phyloP scores from a whole-genome alignment of 169 alveolate species.

The Plasmodium billcollinsi region DNA sequence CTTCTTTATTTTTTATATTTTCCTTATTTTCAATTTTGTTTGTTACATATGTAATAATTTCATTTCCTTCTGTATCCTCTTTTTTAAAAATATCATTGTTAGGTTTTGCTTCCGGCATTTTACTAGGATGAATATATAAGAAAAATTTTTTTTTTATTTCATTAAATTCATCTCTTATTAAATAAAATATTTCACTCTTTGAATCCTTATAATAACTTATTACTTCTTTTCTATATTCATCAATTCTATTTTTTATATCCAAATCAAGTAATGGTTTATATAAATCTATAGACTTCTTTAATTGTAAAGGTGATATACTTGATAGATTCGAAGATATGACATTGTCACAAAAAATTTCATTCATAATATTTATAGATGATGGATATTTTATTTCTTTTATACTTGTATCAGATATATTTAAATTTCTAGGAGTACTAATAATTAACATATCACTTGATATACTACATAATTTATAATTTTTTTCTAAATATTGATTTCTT shows the following conservation, averaged over 20 bases:
- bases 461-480: slow-evolving; percentile 25
- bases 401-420: slow-evolving; percentile 46
- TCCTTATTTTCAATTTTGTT: slow-evolving; percentile 2
- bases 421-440: slow-evolving; percentile 42
- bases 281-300: slow-evolving; percentile 21
- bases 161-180: slow-evolving; percentile 30
- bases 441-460: slow-evolving; percentile 42
- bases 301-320: not conserved
- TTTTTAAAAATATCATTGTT: slow-evolving; percentile 41
- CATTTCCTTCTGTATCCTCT: slow-evolving; percentile 5
- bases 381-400: slow-evolving; percentile 32
- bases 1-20: not conserved
- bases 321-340: not conserved
- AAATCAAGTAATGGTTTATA: slow-evolving; percentile 69
- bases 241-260: slow-evolving; percentile 26
- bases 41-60: slow-evolving; percentile 23
- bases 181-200: slow-evolving; percentile 14
- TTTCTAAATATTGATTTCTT: slow-evolving; percentile 47
- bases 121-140: slow-evolving; percentile 34
- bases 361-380: slow-evolving; percentile 20
- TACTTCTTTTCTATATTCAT: slow-evolving; percentile 12
- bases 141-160: slow-evolving; percentile 1
- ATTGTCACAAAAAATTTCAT: slow-evolving; percentile 1
- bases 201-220: slow-evolving; percentile 15
- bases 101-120: slow-evolving; percentile 47